phyloP scores from a whole-genome alignment of 768 basidiomycete species.

The Mycena chlorophos region DNA sequence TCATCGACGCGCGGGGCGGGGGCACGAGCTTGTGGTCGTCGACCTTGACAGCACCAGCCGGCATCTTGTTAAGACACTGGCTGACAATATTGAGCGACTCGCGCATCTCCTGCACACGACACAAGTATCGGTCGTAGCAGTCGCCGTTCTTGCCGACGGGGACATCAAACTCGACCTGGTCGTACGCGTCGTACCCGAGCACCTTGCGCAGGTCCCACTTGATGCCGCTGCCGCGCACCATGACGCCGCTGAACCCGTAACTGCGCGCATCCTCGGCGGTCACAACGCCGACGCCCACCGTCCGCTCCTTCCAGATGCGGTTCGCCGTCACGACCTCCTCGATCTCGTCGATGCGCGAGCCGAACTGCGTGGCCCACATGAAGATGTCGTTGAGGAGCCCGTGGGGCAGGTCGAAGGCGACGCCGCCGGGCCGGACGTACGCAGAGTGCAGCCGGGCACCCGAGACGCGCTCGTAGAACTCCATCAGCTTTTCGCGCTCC shows the following conservation, averaged over 20 bases:
- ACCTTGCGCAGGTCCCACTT: slow-evolving; percentile 95
- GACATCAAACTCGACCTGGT: slow-evolving; percentile 93
- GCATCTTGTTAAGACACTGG: slow-evolving; percentile 97
- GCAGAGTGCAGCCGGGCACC: slow-evolving; percentile 96
- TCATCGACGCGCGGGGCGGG: slow-evolving; percentile 96
- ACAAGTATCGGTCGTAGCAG: slow-evolving; percentile 96
- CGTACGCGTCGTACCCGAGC: slow-evolving; percentile 94
- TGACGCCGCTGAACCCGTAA: slow-evolving; percentile 94
- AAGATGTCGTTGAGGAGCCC: slow-evolving; percentile 98
- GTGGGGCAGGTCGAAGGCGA: slow-evolving; percentile 96
- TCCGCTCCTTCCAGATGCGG: slow-evolving; percentile 97
- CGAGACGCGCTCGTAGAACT: slow-evolving; percentile 99
- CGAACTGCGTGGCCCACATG: slow-evolving; percentile 96
- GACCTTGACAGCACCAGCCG: slow-evolving; percentile 86
- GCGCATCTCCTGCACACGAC: slow-evolving; percentile 97
- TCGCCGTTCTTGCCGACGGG: slow-evolving; percentile 97
- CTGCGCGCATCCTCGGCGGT: slow-evolving; percentile 90
- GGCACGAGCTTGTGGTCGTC: slow-evolving; percentile 98
- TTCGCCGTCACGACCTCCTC: slow-evolving; percentile 98
- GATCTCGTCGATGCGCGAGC: slow-evolving; percentile 89
- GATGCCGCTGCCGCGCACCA: slow-evolving; percentile 91
- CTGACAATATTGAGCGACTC: slow-evolving; percentile 88
- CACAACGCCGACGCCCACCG: slow-evolving; percentile 85
- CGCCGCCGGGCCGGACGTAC: slow-evolving; percentile 97
- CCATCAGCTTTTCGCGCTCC: slow-evolving; percentile 99